phyloP scores from a whole-genome alignment of 768 basidiomycete genomes.

The Rhizopogon vinicolor region DNA sequence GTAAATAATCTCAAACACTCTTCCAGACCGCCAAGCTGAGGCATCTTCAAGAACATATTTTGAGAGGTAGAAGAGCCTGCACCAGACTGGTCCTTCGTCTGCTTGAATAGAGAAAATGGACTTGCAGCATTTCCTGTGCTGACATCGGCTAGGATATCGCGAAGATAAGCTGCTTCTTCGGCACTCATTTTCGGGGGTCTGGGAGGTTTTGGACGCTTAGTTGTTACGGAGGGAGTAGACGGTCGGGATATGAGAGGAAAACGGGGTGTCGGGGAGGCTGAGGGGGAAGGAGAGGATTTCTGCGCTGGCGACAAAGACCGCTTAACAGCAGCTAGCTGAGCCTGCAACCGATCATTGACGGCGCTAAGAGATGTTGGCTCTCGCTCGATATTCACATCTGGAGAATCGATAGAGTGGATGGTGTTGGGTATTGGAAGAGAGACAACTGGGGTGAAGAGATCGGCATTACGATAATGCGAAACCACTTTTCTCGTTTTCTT shows the following conservation, averaged over 20 bases:
- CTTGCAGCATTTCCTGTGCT: conserved; percentile 35
- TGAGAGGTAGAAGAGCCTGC: conserved; percentile 14
- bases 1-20: conserved; percentile 88
- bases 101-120: conserved; percentile 49
- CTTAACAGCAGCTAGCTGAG: conserved; percentile 21
- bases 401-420: conserved; percentile 1
- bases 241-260: conserved; percentile 23
- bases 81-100: conserved; percentile 24
- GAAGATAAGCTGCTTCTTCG: conserved; percentile 63
- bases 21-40: conserved; percentile 52
- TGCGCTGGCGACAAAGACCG: conserved; percentile 19
- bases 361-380: conserved; percentile 17
- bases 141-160: conserved; percentile 64
- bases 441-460: conserved; percentile 3
- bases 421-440: conserved; percentile 9
- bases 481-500: conserved; percentile 30
- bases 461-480: conserved; percentile 24
- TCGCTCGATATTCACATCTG: conserved; percentile 9
- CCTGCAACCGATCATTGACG: conserved; percentile 21
- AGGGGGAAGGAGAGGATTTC: conserved; percentile 15
- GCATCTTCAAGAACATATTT: conserved; percentile 23
- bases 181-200: conserved; percentile 50
- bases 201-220: conserved; percentile 34
- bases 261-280: conserved; percentile 13
- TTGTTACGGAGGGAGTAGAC: conserved; percentile 24